phyloP scores from a whole-genome alignment of 768 basidiomycete genomes.

The Mycena polygramma region DNA sequence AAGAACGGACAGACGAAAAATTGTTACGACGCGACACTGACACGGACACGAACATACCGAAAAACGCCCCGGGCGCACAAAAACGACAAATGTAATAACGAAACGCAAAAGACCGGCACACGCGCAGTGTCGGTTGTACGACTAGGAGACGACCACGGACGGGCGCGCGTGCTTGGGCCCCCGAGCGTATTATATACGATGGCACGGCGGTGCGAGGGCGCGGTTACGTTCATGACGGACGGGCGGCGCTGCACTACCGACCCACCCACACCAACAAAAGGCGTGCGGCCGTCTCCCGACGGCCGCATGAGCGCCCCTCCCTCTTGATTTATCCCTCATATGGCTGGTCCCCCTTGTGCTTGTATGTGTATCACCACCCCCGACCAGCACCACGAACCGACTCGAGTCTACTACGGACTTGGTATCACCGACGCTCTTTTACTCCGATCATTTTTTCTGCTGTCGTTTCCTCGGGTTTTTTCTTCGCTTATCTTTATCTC shows the following conservation, averaged over 20 bases:
- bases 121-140: too few species aligned
- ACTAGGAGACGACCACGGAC: neutral
- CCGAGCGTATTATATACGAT: too few species aligned
- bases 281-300: neutral
- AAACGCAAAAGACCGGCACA: neutral
- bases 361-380: neutral
- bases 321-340: slow-evolving; percentile 23
- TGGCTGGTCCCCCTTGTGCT: neutral
- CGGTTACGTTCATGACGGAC: too few species aligned
- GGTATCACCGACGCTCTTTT: neutral
- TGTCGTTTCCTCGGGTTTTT: neutral
- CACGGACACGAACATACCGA: neutral
- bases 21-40: neutral
- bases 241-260: neutral
- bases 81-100: neutral
- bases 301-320: neutral
- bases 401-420: neutral
- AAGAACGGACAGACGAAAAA: neutral
- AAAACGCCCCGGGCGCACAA: neutral
- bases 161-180: neutral
- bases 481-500: neutral
- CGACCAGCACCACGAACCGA: neutral
- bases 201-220: too few species aligned
- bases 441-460: neutral
- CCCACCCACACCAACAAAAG: neutral